A percentile compares a stretch with the other conserved stretches of the same genome.
Conservation (phyloP, 352 stramenopile genomes). For the Globisporangium cylindrosporum region DNA sequence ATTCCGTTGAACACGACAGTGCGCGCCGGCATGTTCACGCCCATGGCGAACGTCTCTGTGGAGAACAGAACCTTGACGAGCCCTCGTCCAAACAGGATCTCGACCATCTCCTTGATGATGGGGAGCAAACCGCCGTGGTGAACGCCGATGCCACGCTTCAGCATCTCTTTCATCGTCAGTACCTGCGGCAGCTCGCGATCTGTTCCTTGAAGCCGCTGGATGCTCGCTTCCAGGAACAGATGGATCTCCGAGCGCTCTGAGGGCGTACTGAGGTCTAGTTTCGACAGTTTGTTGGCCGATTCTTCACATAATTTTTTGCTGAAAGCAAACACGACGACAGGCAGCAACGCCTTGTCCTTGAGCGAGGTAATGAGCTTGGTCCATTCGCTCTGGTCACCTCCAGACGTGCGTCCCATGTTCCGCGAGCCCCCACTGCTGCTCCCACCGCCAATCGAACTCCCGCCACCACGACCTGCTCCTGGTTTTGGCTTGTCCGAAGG, state of each 20-base stretch:
- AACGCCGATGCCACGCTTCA: slow-evolving; percentile 95
- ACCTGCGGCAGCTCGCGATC: slow-evolving; percentile 98
- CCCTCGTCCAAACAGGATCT: slow-evolving; percentile 97
- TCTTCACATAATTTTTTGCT: slow-evolving; percentile 86
- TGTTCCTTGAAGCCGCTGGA: slow-evolving; percentile 87
- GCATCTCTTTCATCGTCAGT: slow-evolving; percentile 95
- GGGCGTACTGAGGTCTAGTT: slow-evolving; percentile 66
- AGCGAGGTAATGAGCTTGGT: slow-evolving; percentile 85
- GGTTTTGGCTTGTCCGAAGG: slow-evolving; percentile 50
- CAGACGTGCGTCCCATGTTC: slow-evolving; percentile 57
- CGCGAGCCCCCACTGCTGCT: slow-evolving; percentile 28
- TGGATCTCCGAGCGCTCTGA: slow-evolving; percentile 84
- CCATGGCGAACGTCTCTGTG: slow-evolving; percentile 99
- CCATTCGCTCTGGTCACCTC: slow-evolving; percentile 82
- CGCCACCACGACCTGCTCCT: slow-evolving; percentile 23
- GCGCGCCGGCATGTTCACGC: slow-evolving; percentile 98
- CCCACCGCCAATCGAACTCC: slow-evolving; percentile 25
- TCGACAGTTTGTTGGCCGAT: slow-evolving; percentile 69
- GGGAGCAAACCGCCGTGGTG: slow-evolving; percentile 97
- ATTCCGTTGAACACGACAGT: slow-evolving; percentile 97
- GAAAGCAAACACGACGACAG: slow-evolving; percentile 94
- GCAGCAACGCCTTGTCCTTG: slow-evolving; percentile 91
- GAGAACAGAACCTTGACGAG: slow-evolving; percentile 98
- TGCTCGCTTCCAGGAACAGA: slow-evolving; percentile 71
- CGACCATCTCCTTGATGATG: slow-evolving; percentile 99